Evolutionary conservation across 2,329 filamentous ascomycete genomes (phyloP).

Genomic region (Ilyonectria mors-panacis): DNA sequence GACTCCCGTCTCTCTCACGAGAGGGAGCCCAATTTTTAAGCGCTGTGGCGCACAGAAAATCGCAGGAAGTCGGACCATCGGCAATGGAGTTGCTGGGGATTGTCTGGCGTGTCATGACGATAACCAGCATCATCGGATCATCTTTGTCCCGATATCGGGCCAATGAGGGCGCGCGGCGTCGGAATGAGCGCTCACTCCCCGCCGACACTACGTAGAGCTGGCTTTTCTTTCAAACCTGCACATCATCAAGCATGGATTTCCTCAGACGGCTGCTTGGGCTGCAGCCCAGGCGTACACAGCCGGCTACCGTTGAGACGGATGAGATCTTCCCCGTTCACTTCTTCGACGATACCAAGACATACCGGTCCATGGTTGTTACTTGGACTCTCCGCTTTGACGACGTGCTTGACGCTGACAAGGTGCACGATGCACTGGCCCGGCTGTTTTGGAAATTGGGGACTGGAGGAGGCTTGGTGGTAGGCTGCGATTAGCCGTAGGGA

Average conservation of each 20-base stretch:
- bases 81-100: too few species aligned
- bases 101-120: too few species aligned
- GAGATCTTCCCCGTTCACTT: conserved; percentile 52
- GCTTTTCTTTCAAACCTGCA: background rate
- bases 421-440: conserved; percentile 37
- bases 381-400: conserved; percentile 37
- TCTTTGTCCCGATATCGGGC: too few species aligned
- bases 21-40: too few species aligned
- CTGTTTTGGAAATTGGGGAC: conserved; percentile 51
- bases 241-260: conserved; percentile 9
- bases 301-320: conserved; percentile 25
- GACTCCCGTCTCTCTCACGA: too few species aligned
- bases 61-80: too few species aligned
- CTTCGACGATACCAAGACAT: conserved; percentile 49
- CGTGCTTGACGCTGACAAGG: conserved; percentile 56
- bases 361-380: conserved; percentile 47
- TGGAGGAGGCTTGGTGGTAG: conserved; percentile 62
- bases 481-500: conserved; percentile 20
- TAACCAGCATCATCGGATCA: too few species aligned
- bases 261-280: conserved; percentile 9
- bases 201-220: too few species aligned
- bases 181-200: too few species aligned
- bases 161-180: too few species aligned
- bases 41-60: too few species aligned
- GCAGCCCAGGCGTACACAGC: conserved; percentile 7